Base-by-base conservation (phyloP, 495 filamentous ascomycete genomes). In the Annulohypoxylon nitens region DNA sequence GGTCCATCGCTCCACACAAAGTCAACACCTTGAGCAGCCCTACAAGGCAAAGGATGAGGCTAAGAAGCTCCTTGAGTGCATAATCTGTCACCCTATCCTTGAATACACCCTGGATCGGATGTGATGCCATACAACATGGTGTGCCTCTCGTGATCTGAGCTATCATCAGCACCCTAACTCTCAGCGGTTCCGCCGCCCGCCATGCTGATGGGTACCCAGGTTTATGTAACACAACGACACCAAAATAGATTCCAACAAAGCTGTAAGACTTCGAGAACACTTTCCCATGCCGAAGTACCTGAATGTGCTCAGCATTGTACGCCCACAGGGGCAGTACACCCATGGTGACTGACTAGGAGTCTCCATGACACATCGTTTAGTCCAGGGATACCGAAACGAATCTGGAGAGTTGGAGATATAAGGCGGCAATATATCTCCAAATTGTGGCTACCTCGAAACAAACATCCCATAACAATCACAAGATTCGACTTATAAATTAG, bases 111-210 rank as follows among this genome's bases (percentile, higher is more conserved):
- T 36, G 16, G 25, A 37, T 30, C 26, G 9, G 53, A 57, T 16
- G 33, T 12, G 34, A 37, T 18, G 11, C 36, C 34, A 25, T 12
- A 9, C 55, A 34, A 25, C 23, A 20, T 16, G 33, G 3, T 16
- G 26, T 34, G 26, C 16, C 11, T 23, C 69, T 20, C 63, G 50
- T 72, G 70, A 67, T 67, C 33, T 41, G 36, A 12, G 62, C 57
- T 60, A 6, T 63, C 58, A 33, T 43, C 10, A 73, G 70, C 70
- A 68, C 64, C 66, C 61, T 67, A 55, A 60, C 11, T 43, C 3
- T 61, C 54, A 11, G 59, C 64, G 63, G 69, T 10, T 39, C 12
- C 51, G 5, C 43, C 51, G 20, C 43, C 51, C 57, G 33, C 43
- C 57, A 45, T 37, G 25, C 25, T 30, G 50, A 51, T 55, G 57